Percentiles rank a stretch among this genome's conserved stretches.
These are phyloP conservation scores for Davidsoniella eucalypti DNA, from an alignment of 2,329 filamentous ascomycete genomes.

Conservation along the genomic window DNA sequence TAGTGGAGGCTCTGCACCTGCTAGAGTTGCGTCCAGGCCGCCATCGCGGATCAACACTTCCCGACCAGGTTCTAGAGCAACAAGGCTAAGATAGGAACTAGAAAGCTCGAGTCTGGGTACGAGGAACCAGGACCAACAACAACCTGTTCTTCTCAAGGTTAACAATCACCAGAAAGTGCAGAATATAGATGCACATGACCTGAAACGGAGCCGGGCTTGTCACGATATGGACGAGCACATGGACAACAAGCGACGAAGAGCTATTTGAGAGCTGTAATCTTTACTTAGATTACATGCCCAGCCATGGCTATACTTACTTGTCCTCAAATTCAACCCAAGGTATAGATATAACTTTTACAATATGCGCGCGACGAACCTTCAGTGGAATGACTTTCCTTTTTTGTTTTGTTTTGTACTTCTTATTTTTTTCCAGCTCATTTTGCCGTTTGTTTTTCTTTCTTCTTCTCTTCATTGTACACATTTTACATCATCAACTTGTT, in stretches of 20 bases:
- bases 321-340: too few relatives aligned
- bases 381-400: constrained; percentile 3
- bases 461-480: neutral
- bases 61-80: constrained; percentile 1
- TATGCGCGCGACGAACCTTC: neutral
- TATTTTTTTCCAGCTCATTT: too few relatives aligned
- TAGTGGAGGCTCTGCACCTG: neutral
- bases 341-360: constrained; percentile 2
- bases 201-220: too few relatives aligned
- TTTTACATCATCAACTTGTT: neutral
- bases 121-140: neutral
- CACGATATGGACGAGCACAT: too few relatives aligned
- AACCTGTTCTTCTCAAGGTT: too few relatives aligned
- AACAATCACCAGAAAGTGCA: too few relatives aligned
- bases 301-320: too few relatives aligned
- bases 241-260: too few relatives aligned
- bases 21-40: constrained; percentile 5
- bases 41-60: constrained; percentile 2
- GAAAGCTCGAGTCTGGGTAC: neutral
- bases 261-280: too few relatives aligned
- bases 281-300: too few relatives aligned
- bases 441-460: neutral
- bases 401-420: neutral
- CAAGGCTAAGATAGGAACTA: constrained; percentile 7
- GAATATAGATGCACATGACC: too few relatives aligned